Evolutionary conservation across 2,329 filamentous ascomycete genomes (phyloP), one percentile per base, ranked within the genome.

Genomic region (Rhynchosporium graminicola): DNA sequence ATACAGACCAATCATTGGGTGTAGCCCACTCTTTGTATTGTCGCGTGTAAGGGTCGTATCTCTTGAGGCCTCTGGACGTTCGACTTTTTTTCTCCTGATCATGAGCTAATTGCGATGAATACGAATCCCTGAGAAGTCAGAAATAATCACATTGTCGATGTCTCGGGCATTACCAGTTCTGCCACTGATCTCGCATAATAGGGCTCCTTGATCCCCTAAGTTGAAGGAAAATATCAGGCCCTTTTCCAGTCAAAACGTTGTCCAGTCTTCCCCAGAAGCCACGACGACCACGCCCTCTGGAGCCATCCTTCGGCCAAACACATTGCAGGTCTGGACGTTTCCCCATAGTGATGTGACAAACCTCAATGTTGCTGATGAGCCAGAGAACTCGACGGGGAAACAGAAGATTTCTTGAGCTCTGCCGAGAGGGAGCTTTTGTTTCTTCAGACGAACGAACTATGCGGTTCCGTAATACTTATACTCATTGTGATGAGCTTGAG

Each of bases 141-240:
- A 26, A 31, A 48, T 2, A 13, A 7, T 56, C 10, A 10, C 20
- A 26, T 28, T 12, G 31, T 20, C 33, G 15, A 26, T 15, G 15
- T 7, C 12, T 2, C 0, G n/a, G 29, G 38, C 3, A 50, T 59
- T 62, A 71, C 72, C 72, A 74, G 57, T 74, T 74, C 10, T 66
- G 64, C 72, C 72, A 74, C 33, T 56, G 28, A 15, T 73, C 72
- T 4, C 65, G 65, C n/a, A 15, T 59, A 52, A 74, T 71, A 4
- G 69, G 58, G 0, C 26, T 63, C 3, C 47, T 62, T 6, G 61
- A 65, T 28, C 65, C 59, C 52, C 66, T 62, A 47, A 47, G 62
- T 26, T 69, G 68, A 7, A 79, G 69, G 42, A 75, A 78, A 4
- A 79, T 76, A 67, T 79, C 78, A 12, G 78, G 77, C 1, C 77